These are phyloP conservation scores for Talaromyces sp. DNA, from an alignment of 2,329 filamentous ascomycete genomes.

Conservation along the genomic window DNA sequence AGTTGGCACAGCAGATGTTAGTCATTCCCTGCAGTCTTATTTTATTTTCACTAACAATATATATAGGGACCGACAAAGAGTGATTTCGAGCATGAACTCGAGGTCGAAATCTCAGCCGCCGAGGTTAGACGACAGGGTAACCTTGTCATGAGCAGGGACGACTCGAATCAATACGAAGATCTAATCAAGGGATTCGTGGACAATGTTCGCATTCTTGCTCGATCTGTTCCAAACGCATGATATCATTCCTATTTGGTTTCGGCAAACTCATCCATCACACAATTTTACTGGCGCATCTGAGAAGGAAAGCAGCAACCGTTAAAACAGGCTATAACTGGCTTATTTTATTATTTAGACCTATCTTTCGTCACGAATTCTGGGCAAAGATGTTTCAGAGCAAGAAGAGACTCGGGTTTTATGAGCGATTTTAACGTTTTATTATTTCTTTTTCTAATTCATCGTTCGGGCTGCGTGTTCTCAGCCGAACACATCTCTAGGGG, in stretches of 20 bases:
- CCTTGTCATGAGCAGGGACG: slow-evolving; percentile 32
- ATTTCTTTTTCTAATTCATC: background rate
- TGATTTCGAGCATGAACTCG: slow-evolving; percentile 44
- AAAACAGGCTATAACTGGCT: background rate
- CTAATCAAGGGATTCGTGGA: slow-evolving; percentile 45
- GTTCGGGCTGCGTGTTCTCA: background rate
- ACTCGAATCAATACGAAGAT: slow-evolving; percentile 39
- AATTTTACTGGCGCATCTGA: background rate
- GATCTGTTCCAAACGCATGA: slow-evolving; percentile 29
- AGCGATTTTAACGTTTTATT: background rate
- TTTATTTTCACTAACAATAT: background rate
- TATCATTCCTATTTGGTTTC: too few species aligned
- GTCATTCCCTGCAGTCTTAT: slow-evolving; percentile 14
- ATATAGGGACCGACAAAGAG: slow-evolving; percentile 26
- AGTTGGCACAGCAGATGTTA: slow-evolving; percentile 57
- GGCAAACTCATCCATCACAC: too few species aligned
- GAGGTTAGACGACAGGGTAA: slow-evolving; percentile 40
- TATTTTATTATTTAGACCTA: background rate
- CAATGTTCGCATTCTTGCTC: slow-evolving; percentile 42
- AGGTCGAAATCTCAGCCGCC: slow-evolving; percentile 43
- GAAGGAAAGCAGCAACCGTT: background rate
- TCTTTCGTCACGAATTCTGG: background rate
- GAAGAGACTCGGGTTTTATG: background rate
- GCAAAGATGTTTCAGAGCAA: background rate
- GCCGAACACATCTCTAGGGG: background rate